phyloP scores from a whole-genome alignment of 495 filamentous ascomycete species.

The Penicillium desertorum region DNA sequence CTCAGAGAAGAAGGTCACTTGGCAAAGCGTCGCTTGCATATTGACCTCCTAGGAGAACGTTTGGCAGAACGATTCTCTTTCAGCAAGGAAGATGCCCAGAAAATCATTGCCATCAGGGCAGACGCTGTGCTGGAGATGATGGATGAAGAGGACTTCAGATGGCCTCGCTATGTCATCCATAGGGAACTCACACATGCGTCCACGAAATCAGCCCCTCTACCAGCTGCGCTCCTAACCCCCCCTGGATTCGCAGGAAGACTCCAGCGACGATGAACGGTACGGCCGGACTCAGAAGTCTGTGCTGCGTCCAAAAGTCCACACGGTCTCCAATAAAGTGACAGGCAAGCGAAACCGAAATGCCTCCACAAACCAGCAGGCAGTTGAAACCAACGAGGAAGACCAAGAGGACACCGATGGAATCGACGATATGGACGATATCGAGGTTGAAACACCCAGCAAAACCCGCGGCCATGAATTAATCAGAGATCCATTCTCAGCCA shows the following conservation, averaged over 20 bases:
- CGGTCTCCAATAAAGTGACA: constrained; percentile 42
- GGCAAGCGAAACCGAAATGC: constrained; percentile 49
- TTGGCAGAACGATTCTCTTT: constrained; percentile 24
- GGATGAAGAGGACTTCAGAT: constrained; percentile 45
- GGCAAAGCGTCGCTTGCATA: constrained; percentile 47
- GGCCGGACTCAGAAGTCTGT: constrained; percentile 50
- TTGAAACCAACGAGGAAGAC: constrained; percentile 38
- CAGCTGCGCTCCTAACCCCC: constrained; percentile 40
- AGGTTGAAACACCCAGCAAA: constrained; percentile 47
- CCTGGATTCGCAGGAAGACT: constrained; percentile 34
- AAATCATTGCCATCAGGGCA: constrained; percentile 40
- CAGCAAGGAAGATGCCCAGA: constrained; percentile 36
- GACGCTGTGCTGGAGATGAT: constrained; percentile 34
- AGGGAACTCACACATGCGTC: constrained; percentile 41
- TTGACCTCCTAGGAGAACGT: constrained; percentile 34
- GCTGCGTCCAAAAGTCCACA: constrained; percentile 49
- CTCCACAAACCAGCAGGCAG: constrained; percentile 31
- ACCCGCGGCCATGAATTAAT: constrained; percentile 42
- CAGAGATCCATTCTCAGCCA: constrained; percentile 43
- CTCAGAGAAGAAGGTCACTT: constrained; percentile 43
- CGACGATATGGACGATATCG: constrained; percentile 36
- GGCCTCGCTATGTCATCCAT: constrained; percentile 48
- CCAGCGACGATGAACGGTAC: constrained; percentile 43
- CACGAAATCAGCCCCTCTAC: constrained; percentile 24
- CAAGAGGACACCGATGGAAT: constrained; percentile 37